Evolutionary conservation across 441 rosid genomes (phyloP), one percentile per base, ranked within the genome.

Genomic region (Codiaeum variegatum): DNA sequence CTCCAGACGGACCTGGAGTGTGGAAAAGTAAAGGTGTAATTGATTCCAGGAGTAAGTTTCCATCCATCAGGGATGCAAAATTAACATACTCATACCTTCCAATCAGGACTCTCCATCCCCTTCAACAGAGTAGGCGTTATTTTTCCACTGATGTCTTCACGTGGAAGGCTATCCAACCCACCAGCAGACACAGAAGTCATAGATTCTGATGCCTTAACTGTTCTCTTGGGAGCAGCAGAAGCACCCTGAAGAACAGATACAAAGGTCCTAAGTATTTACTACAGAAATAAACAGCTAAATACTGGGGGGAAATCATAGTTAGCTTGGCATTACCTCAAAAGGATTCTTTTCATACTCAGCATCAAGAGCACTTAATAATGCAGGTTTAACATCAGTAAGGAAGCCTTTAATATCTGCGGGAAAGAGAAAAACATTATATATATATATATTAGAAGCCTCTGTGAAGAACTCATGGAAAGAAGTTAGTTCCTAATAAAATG

Each of bases 71-170:
- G 66, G 21, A 62, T 29, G 15, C 13, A 23, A 44, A n/a, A 9
- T 9, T 44, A 72, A 23, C 18, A 54, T 15, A 34, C 32, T 49
- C 69, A 76, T 64, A 96, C 99, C 98, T 96, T 96, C 99, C 99
- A 96, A 78, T 94, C 99, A 79, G 92, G 83, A 87, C 97, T 94
- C 85, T 96, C 99, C 84, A 96, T 85, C 79, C 94, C 83, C 88
- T 94, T 96, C 70, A 96, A 84, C 72, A 96, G 79, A 58, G 85
- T 60, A 77, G 96, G 98, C 18, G 97, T 90, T 65, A 96, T 71
- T 85, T 94, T 96, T 82, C 90, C 92, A 78, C 98, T 94, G 78
- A 96, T 91, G 75, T 96, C 99, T 87, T 96, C 99, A 69, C 98
- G 95, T 69, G 99, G 99, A 80, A 96, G 84, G 81, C 98, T 61